A percentile compares a stretch with the other conserved stretches of the same genome.
Conservation (phyloP, 2,329 filamentous ascomycete genomes). For the Talaromyces rugulosus region DNA sequence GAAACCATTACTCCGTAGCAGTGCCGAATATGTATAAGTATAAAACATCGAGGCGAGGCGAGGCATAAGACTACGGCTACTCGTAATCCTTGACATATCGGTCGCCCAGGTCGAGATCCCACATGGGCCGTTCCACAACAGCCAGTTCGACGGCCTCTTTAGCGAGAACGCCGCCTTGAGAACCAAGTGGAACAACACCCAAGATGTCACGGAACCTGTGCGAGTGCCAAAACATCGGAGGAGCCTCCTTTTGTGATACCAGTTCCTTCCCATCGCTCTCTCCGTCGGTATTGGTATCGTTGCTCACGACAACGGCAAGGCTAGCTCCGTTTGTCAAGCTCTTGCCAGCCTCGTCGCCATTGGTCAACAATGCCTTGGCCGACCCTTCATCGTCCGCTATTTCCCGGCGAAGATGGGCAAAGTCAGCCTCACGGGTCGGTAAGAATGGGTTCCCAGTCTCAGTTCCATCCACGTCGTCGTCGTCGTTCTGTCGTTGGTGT, state of each 20-base stretch:
- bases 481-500: slow-evolving; percentile 9
- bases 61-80: slow-evolving; percentile 19
- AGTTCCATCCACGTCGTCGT: slow-evolving; percentile 29
- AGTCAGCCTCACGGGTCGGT: slow-evolving; percentile 24
- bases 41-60: not conserved
- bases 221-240: slow-evolving; percentile 61
- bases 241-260: not conserved
- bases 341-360: not conserved
- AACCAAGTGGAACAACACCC: slow-evolving; percentile 59
- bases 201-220: slow-evolving; percentile 94
- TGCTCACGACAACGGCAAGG: not conserved
- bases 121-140: slow-evolving; percentile 79
- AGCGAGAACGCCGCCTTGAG: slow-evolving; percentile 25
- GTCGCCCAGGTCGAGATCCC: slow-evolving; percentile 74
- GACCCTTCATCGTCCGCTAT: slow-evolving; percentile 16
- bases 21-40: not conserved
- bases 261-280: not conserved
- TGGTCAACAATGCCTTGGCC: not conserved
- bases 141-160: slow-evolving; percentile 63
- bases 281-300: not conserved
- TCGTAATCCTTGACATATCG: slow-evolving; percentile 60
- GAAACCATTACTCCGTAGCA: not conserved
- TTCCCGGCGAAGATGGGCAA: slow-evolving; percentile 28
- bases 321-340: not conserved
- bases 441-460: slow-evolving; percentile 23